Evolutionary conservation across 225 moss, liverwort and hornwort species (phyloP).

Genomic region (Physcomitrellopsis africana): DNA sequence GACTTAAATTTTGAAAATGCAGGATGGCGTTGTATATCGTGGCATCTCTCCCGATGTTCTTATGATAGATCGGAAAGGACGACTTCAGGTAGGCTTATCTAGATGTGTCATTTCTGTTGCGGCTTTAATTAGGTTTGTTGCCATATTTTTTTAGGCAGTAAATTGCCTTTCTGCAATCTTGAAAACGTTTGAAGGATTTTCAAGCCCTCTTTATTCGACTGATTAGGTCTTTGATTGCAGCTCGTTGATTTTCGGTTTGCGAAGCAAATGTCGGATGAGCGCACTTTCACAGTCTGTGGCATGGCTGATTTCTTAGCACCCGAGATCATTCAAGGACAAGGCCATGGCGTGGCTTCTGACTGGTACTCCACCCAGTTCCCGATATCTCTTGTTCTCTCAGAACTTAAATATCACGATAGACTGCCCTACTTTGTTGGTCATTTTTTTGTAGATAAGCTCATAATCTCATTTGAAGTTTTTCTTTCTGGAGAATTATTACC

Average conservation of each 20-base stretch:
- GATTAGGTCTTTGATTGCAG: slow-evolving; percentile 29
- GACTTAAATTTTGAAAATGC: not conserved
- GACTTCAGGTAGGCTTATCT: slow-evolving; percentile 45
- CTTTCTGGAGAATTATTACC: not conserved
- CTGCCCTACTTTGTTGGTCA: not conserved
- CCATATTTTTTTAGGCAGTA: too few species aligned
- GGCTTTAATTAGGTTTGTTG: not conserved
- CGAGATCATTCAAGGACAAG: slow-evolving; percentile 60
- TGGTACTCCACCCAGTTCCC: slow-evolving; percentile 38
- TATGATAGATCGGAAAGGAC: slow-evolving; percentile 65
- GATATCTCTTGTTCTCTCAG: not conserved
- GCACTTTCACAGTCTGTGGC: slow-evolving; percentile 64
- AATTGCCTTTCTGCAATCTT: not conserved
- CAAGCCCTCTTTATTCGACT: not conserved
- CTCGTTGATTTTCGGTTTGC: slow-evolving; percentile 68
- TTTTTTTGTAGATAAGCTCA: not conserved
- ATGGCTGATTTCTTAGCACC: slow-evolving; percentile 78
- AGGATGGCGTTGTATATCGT: slow-evolving; percentile 72
- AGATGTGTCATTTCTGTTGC: not conserved
- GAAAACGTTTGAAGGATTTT: not conserved
- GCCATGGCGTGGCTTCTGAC: slow-evolving; percentile 65
- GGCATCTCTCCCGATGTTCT: slow-evolving; percentile 70
- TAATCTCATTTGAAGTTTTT: not conserved
- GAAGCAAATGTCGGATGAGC: slow-evolving; percentile 54
- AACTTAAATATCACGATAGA: not conserved